Percentiles rank a stretch among this genome's conserved stretches.
Evolutionary conservation across 23 red algal genomes (phyloP).

Genomic region (Pyropia haitanensis): DNA sequence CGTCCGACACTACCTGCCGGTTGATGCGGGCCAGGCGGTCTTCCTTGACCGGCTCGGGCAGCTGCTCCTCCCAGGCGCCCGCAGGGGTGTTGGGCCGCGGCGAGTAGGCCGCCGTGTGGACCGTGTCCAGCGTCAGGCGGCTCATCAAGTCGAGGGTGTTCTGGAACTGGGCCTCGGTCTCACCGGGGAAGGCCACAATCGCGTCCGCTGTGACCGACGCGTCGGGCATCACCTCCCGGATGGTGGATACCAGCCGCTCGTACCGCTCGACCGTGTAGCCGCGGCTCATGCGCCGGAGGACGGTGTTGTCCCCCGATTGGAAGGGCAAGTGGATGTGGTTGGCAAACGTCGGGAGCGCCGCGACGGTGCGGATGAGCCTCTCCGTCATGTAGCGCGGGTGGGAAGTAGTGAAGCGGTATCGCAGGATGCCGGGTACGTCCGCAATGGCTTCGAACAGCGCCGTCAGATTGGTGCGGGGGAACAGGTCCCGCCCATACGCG

Average conservation of each 20-base stretch:
- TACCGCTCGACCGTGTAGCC: slow-evolving; percentile 85
- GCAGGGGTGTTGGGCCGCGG: slow-evolving; percentile 91
- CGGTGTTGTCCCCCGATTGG: slow-evolving; percentile 67
- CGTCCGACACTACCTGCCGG: slow-evolving; percentile 36
- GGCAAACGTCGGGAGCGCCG: slow-evolving; percentile 60
- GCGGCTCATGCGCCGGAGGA: slow-evolving; percentile 75
- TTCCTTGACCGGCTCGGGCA: slow-evolving; percentile 65
- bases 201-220: slow-evolving; percentile 86
- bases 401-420: slow-evolving; percentile 78
- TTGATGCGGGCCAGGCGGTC: slow-evolving; percentile 65
- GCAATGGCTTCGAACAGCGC: slow-evolving; percentile 56
- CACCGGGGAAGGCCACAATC: slow-evolving; percentile 89
- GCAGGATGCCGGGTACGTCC: slow-evolving; percentile 77
- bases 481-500: slow-evolving; percentile 85
- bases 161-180: slow-evolving; percentile 89
- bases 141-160: slow-evolving; percentile 57
- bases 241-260: slow-evolving; percentile 42
- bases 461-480: slow-evolving; percentile 60
- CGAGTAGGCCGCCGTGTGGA: slow-evolving; percentile 94
- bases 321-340: slow-evolving; percentile 87
- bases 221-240: slow-evolving; percentile 81
- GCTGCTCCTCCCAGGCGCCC: slow-evolving; percentile 54
- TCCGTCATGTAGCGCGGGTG: slow-evolving; percentile 83
- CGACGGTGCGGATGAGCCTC: slow-evolving; percentile 49
- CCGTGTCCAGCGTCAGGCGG: slow-evolving; percentile 63